These are phyloP conservation scores for Podospora fimiseda DNA, from an alignment of 495 filamentous ascomycete genomes.

Conservation along the genomic window DNA sequence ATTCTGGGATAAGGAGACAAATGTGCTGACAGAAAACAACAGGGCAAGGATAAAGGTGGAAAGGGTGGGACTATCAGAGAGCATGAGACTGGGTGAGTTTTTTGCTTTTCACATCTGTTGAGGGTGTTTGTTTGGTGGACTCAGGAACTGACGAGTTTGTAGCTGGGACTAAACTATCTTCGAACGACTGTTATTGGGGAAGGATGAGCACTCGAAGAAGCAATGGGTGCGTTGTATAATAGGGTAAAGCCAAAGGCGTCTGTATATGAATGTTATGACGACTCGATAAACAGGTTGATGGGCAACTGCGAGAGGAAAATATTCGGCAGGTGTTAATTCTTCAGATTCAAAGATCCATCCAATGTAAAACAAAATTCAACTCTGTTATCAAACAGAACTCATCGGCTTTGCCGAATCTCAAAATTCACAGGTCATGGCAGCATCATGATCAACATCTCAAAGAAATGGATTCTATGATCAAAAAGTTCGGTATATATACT, in stretches of 20 bases:
- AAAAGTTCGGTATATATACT: background rate
- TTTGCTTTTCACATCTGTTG: too few relatives aligned
- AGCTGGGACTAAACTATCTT: background rate
- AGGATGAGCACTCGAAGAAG: background rate
- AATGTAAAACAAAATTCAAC: too few relatives aligned
- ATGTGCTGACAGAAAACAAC: constrained; percentile 13
- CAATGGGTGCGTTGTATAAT: background rate
- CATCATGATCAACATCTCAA: background rate
- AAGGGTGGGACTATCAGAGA: constrained; percentile 46
- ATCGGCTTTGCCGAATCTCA: too few relatives aligned
- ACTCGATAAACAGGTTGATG: background rate
- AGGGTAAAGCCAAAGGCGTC: background rate
- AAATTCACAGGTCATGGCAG: background rate
- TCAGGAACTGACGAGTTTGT: background rate
- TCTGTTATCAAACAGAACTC: too few relatives aligned
- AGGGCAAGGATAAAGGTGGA: constrained; percentile 71
- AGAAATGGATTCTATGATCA: background rate
- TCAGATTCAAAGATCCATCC: too few relatives aligned
- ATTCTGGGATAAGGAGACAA: background rate
- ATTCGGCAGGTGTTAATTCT: too few relatives aligned
- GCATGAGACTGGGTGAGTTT: constrained; percentile 29
- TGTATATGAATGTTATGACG: background rate
- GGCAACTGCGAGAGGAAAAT: background rate
- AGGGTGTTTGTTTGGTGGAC: too few relatives aligned
- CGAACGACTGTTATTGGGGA: background rate